Percentiles rank a stretch among this genome's conserved stretches.
Conservation (phyloP, 2,329 filamentous ascomycete genomes). For the Sporothrix mexicana region DNA sequence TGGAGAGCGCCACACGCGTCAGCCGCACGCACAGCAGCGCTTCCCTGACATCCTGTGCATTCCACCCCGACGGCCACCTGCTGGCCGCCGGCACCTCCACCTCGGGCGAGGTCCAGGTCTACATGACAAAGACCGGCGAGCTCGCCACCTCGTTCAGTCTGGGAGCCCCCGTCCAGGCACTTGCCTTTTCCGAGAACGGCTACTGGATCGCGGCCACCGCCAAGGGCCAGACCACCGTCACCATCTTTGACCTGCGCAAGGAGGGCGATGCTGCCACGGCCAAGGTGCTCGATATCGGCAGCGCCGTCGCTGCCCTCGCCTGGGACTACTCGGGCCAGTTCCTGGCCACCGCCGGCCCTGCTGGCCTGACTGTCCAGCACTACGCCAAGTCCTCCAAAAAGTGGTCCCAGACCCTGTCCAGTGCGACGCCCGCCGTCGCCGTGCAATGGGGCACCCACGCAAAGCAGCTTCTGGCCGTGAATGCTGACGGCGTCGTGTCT, state of each 20-base stretch:
- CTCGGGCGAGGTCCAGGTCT: conserved; percentile 84
- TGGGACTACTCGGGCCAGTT: conserved; percentile 98
- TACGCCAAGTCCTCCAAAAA: conserved; percentile 85
- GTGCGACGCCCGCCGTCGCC: conserved; percentile 72
- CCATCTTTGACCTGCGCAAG: conserved; percentile 92
- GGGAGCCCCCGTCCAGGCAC: conserved; percentile 71
- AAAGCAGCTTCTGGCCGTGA: conserved; percentile 75
- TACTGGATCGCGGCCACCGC: conserved; percentile 90
- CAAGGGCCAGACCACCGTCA: conserved; percentile 77
- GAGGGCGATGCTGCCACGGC: conserved; percentile 79
- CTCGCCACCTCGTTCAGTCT: conserved; percentile 76
- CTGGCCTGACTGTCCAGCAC: conserved; percentile 84
- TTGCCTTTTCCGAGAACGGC: conserved; percentile 94
- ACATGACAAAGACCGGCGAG: conserved; percentile 80
- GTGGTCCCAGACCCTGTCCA: conserved; percentile 86
- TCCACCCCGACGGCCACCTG: conserved; percentile 97
- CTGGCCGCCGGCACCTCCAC: conserved; percentile 81
- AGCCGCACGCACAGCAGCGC: conserved; percentile 81
- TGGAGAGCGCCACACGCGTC: conserved; percentile 69
- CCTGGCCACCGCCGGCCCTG: conserved; percentile 78
- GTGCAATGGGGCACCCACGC: conserved; percentile 80
- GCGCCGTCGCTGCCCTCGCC: conserved; percentile 75
- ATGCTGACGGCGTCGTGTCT: conserved; percentile 74
- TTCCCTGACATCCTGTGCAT: conserved; percentile 75
- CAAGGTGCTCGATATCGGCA: conserved; percentile 86